Evolutionary conservation across 257 asterid genomes (phyloP).

Genomic region (Capsicum rhomboideum): DNA sequence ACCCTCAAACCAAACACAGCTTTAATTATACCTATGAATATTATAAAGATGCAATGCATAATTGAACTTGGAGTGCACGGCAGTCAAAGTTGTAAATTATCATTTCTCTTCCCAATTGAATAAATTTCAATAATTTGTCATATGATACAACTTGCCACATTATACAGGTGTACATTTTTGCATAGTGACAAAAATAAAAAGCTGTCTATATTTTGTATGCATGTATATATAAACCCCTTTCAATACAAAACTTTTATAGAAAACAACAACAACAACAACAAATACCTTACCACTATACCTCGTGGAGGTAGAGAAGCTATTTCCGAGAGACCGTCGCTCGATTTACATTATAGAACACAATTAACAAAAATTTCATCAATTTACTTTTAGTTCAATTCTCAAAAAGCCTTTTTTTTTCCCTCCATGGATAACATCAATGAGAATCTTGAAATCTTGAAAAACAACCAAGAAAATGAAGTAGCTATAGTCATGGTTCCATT

Average conservation of each 20-base stretch:
- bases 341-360: not conserved
- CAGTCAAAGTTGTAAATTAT: not conserved
- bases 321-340: too few relatives aligned
- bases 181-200: not conserved
- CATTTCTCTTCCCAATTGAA: not conserved
- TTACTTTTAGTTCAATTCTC: not conserved
- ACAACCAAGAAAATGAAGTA: not conserved
- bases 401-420: too few relatives aligned
- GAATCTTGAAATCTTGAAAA: not conserved
- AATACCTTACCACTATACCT: too few relatives aligned
- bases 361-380: not conserved
- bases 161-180: not conserved
- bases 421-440: not conserved
- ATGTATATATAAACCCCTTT: not conserved
- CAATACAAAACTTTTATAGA: not conserved
- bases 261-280: not conserved
- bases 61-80: not conserved
- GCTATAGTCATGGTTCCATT: constrained; percentile 13
- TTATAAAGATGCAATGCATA: too few relatives aligned
- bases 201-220: not conserved
- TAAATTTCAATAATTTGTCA: not conserved
- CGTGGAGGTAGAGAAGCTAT: too few relatives aligned
- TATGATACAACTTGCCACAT: not conserved
- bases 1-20: too few relatives aligned
- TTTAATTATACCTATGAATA: too few relatives aligned